Percentiles rank a stretch among this genome's conserved stretches.
phyloP scores from a whole-genome alignment of 495 filamentous ascomycete species.

The Hypoxylon fuscum region DNA sequence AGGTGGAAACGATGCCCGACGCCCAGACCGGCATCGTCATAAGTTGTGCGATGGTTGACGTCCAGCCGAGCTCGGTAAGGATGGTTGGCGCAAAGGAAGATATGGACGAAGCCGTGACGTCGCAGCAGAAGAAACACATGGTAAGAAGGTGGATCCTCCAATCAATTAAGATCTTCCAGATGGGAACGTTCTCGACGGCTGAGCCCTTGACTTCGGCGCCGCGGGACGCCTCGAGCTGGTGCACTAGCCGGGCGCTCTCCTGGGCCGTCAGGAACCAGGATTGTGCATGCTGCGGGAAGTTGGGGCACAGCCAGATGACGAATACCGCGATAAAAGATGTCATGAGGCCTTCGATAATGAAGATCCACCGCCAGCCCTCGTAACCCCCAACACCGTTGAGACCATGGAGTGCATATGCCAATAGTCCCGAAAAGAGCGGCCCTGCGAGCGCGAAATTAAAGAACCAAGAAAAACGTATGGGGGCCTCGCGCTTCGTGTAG shows the following conservation, averaged over 20 bases:
- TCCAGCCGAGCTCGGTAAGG: slow-evolving; percentile 31
- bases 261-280: slow-evolving; percentile 65
- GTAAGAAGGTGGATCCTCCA: slow-evolving; percentile 40
- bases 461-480: slow-evolving; percentile 40
- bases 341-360: slow-evolving; percentile 69
- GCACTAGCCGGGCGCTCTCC: slow-evolving; percentile 70
- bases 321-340: slow-evolving; percentile 71
- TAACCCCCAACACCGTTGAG: slow-evolving; percentile 71
- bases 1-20: slow-evolving; percentile 26
- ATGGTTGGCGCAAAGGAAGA: slow-evolving; percentile 38
- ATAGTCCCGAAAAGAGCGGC: slow-evolving; percentile 58
- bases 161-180: slow-evolving; percentile 32
- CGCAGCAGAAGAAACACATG: slow-evolving; percentile 38
- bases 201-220: slow-evolving; percentile 28
- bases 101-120: slow-evolving; percentile 33
- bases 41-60: slow-evolving; percentile 28
- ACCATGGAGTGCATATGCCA: slow-evolving; percentile 69
- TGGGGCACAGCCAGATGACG: slow-evolving; percentile 75
- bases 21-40: slow-evolving; percentile 38
- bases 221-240: slow-evolving; percentile 58
- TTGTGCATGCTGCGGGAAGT: slow-evolving; percentile 76
- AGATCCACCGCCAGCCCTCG: slow-evolving; percentile 77
- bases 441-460: slow-evolving; percentile 42
- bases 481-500: slow-evolving; percentile 39
- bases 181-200: slow-evolving; percentile 24